Conservation (phyloP, 768 basidiomycete species). For the Baorangia bicolor region DNA sequence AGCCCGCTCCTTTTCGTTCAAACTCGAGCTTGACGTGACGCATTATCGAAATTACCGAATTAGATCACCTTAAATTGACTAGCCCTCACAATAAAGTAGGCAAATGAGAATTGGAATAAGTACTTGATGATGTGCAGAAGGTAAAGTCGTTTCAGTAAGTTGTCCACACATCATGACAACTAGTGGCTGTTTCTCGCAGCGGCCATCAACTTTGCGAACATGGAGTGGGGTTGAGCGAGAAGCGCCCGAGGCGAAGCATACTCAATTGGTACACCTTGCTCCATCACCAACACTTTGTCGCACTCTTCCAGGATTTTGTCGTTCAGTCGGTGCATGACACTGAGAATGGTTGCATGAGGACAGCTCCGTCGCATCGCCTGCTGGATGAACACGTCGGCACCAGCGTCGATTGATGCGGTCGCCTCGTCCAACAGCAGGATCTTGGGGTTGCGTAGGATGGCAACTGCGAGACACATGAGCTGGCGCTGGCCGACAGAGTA, state of each 20-base stretch:
- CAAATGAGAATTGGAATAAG: too few species aligned
- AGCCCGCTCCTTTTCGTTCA: too few species aligned
- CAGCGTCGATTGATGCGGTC: constrained; percentile 75
- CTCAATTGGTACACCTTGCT: constrained; percentile 32
- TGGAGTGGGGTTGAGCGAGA: constrained; percentile 23
- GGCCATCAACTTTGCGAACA: constrained; percentile 30
- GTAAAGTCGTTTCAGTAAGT: too few species aligned
- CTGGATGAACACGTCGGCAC: constrained; percentile 73
- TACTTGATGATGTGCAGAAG: too few species aligned
- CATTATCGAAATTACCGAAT: neutral
- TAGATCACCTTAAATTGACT: neutral
- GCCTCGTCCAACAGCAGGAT: constrained; percentile 34
- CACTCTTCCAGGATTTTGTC: constrained; percentile 30
- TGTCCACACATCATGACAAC: neutral
- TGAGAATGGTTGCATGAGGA: constrained; percentile 29
- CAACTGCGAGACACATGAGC: constrained; percentile 57
- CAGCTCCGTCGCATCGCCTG: constrained; percentile 32
- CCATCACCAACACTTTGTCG: constrained; percentile 39
- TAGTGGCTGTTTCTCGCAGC: constrained; percentile 21
- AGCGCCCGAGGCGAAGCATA: constrained; percentile 24
- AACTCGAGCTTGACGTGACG: too few species aligned
- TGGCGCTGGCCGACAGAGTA: constrained; percentile 92
- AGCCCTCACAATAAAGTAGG: neutral
- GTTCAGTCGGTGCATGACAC: constrained; percentile 32
- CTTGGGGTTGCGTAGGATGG: constrained; percentile 31